Evolutionary conservation across 2,329 filamentous ascomycete genomes (phyloP), one percentile per base, ranked within the genome.

Genomic region (Microcera coccophila): DNA sequence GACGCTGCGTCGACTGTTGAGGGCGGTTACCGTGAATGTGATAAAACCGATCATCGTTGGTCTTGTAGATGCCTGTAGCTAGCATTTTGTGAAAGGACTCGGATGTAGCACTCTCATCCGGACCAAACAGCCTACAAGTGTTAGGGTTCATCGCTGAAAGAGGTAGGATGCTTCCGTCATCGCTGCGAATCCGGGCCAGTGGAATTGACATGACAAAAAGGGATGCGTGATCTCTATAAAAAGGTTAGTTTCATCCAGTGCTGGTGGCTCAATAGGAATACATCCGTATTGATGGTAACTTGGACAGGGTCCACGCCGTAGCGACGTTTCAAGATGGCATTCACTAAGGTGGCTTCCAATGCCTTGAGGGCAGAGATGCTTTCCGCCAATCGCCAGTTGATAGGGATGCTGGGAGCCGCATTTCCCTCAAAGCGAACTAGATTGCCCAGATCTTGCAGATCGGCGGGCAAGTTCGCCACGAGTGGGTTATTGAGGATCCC

Each of bases 341-440:
- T 70, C 20, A 76, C 49, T 48, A 75, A 62, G 0, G 66, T 64
- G 8, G 72, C 73, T 51, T 76, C 73, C 15, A 74, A 57, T 1
- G 61, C 73, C 52, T 76, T 76, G 20, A 77, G 49, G 2, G 72
- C 62, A 1, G 73, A 66, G 1, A 75, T 69, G 36, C 72, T 75
- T 54, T 79, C 76, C 3, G 75, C 74, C 38, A 78, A 75, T 3
- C 75, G 65, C 75, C 76, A 79, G 39, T 75, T 77, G 55, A 79
- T 73, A 0, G 75, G 73, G 9, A 78, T 66, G 34, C 62, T 70
- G 0, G 74, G 74, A 20, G 57, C 55, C 18, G 63, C 52, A 14
- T 53, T 61, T 4, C 75, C 75, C 18, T 67, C 63, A 42, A 75
- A 76, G 0, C 50, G 58, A 32, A 74, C 22, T 24, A n/a, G 11